Evolutionary conservation across 495 filamentous ascomycete species (phyloP).

Genomic region (Tuber calosporum): DNA sequence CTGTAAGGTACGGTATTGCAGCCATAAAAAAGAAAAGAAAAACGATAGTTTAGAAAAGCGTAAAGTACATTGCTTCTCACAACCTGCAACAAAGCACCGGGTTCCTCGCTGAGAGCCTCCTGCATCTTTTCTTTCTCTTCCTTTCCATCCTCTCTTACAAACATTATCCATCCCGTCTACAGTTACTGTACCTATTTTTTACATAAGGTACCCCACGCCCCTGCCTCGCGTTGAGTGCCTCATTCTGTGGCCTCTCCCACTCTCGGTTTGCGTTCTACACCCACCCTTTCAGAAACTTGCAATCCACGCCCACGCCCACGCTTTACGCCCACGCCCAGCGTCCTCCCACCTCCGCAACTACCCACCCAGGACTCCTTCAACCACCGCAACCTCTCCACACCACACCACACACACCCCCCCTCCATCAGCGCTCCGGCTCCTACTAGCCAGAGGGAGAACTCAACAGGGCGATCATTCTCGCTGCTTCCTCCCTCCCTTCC

Average conservation of each 20-base stretch:
- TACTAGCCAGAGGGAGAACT: slow-evolving; percentile 23
- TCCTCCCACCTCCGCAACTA: slow-evolving; percentile 4
- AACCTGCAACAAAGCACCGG: background rate
- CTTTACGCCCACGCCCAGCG: background rate
- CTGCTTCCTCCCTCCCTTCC: slow-evolving; percentile 11
- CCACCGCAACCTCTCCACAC: slow-evolving; percentile 16
- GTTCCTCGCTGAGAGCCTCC: background rate
- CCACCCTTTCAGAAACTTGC: background rate
- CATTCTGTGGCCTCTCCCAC: slow-evolving; percentile 21
- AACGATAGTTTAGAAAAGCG: background rate
- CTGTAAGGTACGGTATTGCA: background rate
- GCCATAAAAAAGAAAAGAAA: slow-evolving; percentile 2
- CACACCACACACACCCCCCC: slow-evolving; percentile 14
- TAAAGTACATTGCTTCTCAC: background rate
- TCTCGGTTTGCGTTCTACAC: background rate
- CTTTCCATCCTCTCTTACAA: background rate
- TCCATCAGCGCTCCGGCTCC: slow-evolving; percentile 18
- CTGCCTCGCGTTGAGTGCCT: slow-evolving; percentile 31
- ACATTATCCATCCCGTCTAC: background rate
- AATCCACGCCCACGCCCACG: background rate
- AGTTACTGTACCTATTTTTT: background rate
- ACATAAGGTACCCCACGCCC: background rate
- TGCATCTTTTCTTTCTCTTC: background rate
- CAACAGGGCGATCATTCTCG: slow-evolving; percentile 36
- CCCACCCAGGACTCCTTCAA: slow-evolving; percentile 16